phyloP scores from a whole-genome alignment of 164 flowering plant genomes.

The Warburgia ugandensis region DNA sequence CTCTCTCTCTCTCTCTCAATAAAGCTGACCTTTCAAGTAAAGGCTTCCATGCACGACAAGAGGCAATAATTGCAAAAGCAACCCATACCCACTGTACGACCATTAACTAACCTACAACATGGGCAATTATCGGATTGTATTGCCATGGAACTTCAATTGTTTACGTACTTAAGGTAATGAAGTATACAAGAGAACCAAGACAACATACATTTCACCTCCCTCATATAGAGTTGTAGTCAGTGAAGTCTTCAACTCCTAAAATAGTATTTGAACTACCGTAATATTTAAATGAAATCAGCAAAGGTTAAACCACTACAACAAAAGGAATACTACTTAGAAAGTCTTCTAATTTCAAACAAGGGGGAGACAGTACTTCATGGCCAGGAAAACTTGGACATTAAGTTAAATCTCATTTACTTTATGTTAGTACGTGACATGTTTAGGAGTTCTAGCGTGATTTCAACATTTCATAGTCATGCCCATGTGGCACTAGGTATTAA shows the following conservation, averaged over 20 bases:
- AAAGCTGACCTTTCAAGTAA: not conserved
- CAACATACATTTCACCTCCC: not conserved
- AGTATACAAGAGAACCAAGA: not conserved
- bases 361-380: too few species aligned
- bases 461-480: too few species aligned
- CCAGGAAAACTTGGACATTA: too few species aligned
- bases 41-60: not conserved
- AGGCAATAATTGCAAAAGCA: conserved; percentile 14
- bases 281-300: too few species aligned
- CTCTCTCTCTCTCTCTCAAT: not conserved
- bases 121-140: not conserved
- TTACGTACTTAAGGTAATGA: not conserved
- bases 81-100: conserved; percentile 4
- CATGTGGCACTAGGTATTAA: too few species aligned
- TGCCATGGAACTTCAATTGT: not conserved
- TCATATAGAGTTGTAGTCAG: not conserved
- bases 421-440: too few species aligned
- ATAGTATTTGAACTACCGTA: not conserved
- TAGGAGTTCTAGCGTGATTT: too few species aligned
- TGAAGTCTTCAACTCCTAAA: too few species aligned
- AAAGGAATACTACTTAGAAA: too few species aligned
- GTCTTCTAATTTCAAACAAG: too few species aligned
- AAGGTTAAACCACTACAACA: too few species aligned
- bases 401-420: too few species aligned
- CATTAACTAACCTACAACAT: conserved; percentile 1